A percentile compares a stretch with the other conserved stretches of the same genome.
phyloP scores from a whole-genome alignment of 2,329 filamentous ascomycete genomes.

The Penicillium sp. region DNA sequence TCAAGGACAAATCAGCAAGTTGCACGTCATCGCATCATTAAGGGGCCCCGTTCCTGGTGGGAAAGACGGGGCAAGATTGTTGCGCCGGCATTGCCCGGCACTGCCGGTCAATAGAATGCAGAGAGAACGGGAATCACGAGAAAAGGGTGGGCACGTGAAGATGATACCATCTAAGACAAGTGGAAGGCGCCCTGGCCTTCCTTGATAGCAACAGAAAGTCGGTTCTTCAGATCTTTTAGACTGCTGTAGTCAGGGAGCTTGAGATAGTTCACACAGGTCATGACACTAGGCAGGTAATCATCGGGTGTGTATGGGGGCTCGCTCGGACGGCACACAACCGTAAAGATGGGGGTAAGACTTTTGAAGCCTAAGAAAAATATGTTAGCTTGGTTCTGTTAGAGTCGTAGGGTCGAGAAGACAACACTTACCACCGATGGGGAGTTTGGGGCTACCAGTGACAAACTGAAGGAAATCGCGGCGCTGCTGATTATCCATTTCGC shows the following conservation, averaged over 20 bases:
- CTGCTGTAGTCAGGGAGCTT: constrained; percentile 93
- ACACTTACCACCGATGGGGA: constrained; percentile 85
- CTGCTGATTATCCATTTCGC: constrained; percentile 70
- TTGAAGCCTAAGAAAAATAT: constrained; percentile 72
- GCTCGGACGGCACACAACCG: constrained; percentile 97
- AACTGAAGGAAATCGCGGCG: constrained; percentile 96
- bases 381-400: constrained; percentile 2
- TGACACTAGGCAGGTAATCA: constrained; percentile 98
- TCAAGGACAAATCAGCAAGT: constrained; percentile 15
- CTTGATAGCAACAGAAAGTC: constrained; percentile 80
- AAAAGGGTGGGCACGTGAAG: not conserved
- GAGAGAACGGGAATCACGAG: not conserved
- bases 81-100: constrained; percentile 9
- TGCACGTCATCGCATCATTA: constrained; percentile 22
- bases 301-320: constrained; percentile 91
- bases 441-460: constrained; percentile 94
- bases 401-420: not conserved
- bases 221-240: constrained; percentile 72
- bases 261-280: constrained; percentile 99
- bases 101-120: constrained; percentile 1
- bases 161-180: constrained; percentile 61
- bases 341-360: constrained; percentile 95
- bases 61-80: constrained; percentile 5
- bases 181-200: constrained; percentile 99
- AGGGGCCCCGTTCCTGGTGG: constrained; percentile 3